Base-by-base conservation (phyloP, 805 yeast genomes). In the Candida peoriensis region DNA sequence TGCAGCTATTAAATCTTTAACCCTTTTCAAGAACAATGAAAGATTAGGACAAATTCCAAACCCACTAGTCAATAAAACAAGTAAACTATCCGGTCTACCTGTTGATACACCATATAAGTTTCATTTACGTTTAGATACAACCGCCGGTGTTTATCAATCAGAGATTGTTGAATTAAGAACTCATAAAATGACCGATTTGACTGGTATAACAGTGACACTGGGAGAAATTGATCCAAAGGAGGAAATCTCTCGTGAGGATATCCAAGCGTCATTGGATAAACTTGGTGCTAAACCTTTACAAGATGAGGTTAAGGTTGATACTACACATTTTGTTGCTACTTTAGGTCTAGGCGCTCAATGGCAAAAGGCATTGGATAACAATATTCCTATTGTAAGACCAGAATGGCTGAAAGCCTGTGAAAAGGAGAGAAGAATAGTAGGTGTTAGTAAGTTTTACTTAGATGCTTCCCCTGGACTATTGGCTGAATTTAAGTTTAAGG, bases 331-430 rank as follows among this genome's bases (percentile, higher is more conserved):
- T 52, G 68, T 93, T n/a, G 73, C 83, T 42, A 81, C 94, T 12
- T 70, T 74, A 15, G 78, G 78, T 32, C 64, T 65, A 27, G 87
- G 86, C n/a, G 70, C 79, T 13, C 89, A 85, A 58, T 83, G 75
- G 63, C 68, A 78, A 42, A 81, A 77, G 54, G 98, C 97, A 2
- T 70, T 72, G 42, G 88, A 81, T 34, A 74, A 77, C 64, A 93
- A 88, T 54, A 87, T 93, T 37, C 98, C 98, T 2, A 75, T 93
- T 25, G 89, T 93, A 19, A 74, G 95, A 57, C 97, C 98, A 0
- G 97, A 93, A 57, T 93, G 97, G 97, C 66, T 93, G 38, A 81
- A 83, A 58, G 96, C 97, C 1, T 93, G 97, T 64, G 95, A 85
- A 49, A 58, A 71, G 28, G 97, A 89, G 53, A 76, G 93, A 48